Evolutionary conservation across 495 filamentous ascomycete genomes (phyloP).

Genomic region (Penicillium silybi): DNA sequence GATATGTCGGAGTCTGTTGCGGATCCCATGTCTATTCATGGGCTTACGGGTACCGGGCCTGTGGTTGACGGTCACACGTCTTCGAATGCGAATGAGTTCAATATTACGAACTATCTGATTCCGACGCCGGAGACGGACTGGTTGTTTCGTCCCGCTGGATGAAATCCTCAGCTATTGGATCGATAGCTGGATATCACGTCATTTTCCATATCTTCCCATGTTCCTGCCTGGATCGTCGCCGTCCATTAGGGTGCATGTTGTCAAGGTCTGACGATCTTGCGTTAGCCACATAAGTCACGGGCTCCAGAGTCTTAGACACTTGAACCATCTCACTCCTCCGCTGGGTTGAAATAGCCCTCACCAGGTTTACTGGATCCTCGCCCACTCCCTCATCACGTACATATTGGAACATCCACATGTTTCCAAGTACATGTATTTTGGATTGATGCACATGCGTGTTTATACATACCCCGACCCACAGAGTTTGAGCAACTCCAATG

Average conservation of each 20-base stretch:
- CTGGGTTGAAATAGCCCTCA: not conserved
- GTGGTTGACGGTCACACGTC: conserved; percentile 22
- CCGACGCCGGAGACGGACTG: conserved; percentile 48
- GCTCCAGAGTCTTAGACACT: too few relatives aligned
- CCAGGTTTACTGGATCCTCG: not conserved
- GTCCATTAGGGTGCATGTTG: too few relatives aligned
- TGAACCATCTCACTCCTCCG: not conserved
- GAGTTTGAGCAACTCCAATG: not conserved
- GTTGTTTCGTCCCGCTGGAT: conserved; percentile 38
- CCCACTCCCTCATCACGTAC: too few relatives aligned
- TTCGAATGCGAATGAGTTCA: conserved; percentile 40
- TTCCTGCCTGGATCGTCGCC: not conserved
- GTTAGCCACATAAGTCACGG: too few relatives aligned
- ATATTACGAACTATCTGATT: conserved; percentile 47
- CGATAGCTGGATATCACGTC: not conserved
- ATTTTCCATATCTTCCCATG: not conserved
- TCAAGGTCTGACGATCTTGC: too few relatives aligned
- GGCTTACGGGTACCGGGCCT: conserved; percentile 27
- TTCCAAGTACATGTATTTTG: not conserved
- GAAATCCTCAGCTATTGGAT: not conserved
- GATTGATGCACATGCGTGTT: not conserved
- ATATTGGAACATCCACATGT: not conserved
- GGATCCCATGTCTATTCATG: conserved; percentile 44
- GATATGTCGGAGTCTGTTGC: conserved; percentile 31
- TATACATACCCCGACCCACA: not conserved